Base-by-base conservation (phyloP, 108 stramenopile species). In the Cyclotella choctawhatcheeana region DNA sequence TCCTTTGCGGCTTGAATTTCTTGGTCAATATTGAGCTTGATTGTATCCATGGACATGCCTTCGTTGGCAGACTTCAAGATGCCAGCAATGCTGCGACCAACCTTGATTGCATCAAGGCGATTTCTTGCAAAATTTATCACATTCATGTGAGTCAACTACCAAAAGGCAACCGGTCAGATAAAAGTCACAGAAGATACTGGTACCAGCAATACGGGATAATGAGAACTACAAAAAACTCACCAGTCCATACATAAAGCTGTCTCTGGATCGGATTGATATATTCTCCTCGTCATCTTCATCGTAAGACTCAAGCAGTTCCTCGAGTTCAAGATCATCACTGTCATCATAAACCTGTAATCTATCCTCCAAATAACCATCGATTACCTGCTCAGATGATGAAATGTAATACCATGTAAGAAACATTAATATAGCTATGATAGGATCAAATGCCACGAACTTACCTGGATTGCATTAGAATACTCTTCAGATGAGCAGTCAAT, bases 1-100 rank as follows among this genome's bases (percentile, higher is more conserved):
- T 76, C 80, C 31, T 73, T 77, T n/a, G 69, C 62, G 2, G 70
- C 48, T 44, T 58, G 32, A n/a, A 81, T 54, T 16, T 81, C 79
- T 5, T 18, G 55, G 20, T 76, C 60, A 31, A 81, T 76, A 24
- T 76, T 76, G 7, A 69, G 44, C 55, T 81, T 81, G 63, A 76
- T 64, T 0, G 31, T 16, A 27, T 76, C 79, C 21, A 52, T 71
- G 0, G 61, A 22, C 21, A 48, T 69, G 30, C 79, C 79, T 50
- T 76, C 45, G 7, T 44, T 25, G 18, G 75, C 64, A 2, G 64
- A 47, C 25, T 79, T 58, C 25, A 60, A 35, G 37, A 69, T 69
- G 6, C 24, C 44, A 8, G 40, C 31, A 27, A 76, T 67, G 37
- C 74, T 76, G 14, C 58, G 69, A 44, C 74, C 74, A 0, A 71